Base-by-base conservation (phyloP, 2,329 filamentous ascomycete genomes). In the Aureobasidium leucospermi region DNA sequence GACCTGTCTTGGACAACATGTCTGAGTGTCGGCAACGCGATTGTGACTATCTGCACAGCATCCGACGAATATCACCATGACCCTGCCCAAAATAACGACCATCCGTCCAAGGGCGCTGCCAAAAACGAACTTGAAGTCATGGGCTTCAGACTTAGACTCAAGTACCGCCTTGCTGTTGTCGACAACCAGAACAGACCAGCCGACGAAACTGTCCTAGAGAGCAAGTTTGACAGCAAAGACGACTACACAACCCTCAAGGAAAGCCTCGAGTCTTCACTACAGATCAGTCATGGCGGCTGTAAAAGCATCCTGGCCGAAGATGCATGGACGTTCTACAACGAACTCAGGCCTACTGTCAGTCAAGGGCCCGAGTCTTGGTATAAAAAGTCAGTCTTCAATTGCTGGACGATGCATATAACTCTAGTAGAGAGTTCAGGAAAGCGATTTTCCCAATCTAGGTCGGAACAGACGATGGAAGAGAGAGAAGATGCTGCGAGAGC, bases 111-210 rank as follows among this genome's bases (percentile, higher is more conserved):
- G 23, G 3, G 23, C 23, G 23, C 23, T 23, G 23, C 23, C 23
- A 23, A 23, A 23, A 23, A 66, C 36, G 61, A 65, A 23, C 48
- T 70, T 6, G 62, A 69, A 2, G 64, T 70, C 13, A 70, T 72
- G 68, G 60, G 64, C n/a, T 71, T 71, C 60, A 63, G 67, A 31
- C 59, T 72, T 11, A 67, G 67, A 43, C 52, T 70, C n/a, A 68
- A 68, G 42, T 63, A 71, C 61, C 67, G 66, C 1, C 34, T 65
- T 5, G 64, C 61, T 11, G 31, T 65, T 34, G 58, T 67, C 4
- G 29, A 13, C 13, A 6, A n/a, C 2, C 60, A 65, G 28, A 61
- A 61, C 8, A 61, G 58, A 19, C 43, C 46, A 39, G 65, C 32
- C 7, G 45, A 57, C 19, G 65, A 67, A 45, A 53, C 43, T 11